Base-by-base conservation (phyloP, 2,329 filamentous ascomycete genomes). In the Orbilia blumenaviensis region DNA sequence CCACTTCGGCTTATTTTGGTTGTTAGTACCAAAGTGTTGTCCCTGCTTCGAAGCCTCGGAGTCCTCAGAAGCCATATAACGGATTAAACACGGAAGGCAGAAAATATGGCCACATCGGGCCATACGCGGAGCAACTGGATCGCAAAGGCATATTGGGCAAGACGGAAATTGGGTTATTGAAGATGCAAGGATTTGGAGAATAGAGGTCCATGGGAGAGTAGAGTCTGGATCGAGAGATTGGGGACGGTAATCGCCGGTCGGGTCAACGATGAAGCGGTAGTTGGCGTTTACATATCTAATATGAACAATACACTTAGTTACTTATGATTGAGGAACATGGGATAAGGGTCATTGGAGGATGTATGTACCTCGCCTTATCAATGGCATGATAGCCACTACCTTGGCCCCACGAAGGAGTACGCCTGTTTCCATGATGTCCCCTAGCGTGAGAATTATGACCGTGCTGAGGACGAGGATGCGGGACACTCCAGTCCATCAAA, bases 101-200 rank as follows among this genome's bases (percentile, higher is more conserved):
- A 97, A 98, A 10, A 99, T 97, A 82, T 99, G 95, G 0, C 95
- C 95, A 81, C 95, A 99, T 81, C 91, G 94, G 44, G 95, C 94
- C 94, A 99, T 99, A 67, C 95, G 90, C 32, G 95, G 94, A 6
- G 95, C 95, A 16, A 96, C 92, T 0, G 95, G 95, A 66, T 92
- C 92, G 1, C 92, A 96, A 27, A 99, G 88, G 81, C 95, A 99
- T 66, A 99, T 99, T 0, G 95, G 95, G 82, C 95, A 99, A 21
- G 92, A 93, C 1, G 94, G 88, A 46, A 89, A 87, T 83, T 99
- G 95, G 0, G 94, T 97, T 82, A 95, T 90, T 68, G 92, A 88
- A 1, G 94, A 98, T 7, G 92, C 95, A 79, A 99, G 87, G 63
- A 99, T 90, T 83, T 99, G 95, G 78, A 97, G 85, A 62, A 99